These are phyloP conservation scores for Boletus rubescentipes DNA, from an alignment of 768 basidiomycete species.

Conservation along the genomic window DNA sequence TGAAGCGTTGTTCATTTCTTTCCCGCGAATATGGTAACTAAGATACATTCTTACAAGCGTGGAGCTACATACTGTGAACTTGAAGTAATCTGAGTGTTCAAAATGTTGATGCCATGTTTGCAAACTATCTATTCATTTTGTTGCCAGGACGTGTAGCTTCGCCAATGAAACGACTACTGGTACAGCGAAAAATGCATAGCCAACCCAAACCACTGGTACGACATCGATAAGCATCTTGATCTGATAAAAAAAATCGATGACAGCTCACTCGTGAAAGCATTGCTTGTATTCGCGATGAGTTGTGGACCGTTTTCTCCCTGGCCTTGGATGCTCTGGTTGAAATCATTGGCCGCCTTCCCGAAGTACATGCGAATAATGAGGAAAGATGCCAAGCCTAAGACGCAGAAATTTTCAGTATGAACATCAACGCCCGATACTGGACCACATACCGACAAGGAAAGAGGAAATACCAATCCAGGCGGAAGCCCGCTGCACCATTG, in stretches of 20 bases:
- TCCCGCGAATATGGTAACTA: too few relatives aligned
- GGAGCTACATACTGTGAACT: too few relatives aligned
- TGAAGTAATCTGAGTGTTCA: not conserved
- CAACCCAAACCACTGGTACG: constrained; percentile 71
- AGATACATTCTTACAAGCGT: too few relatives aligned
- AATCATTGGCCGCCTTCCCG: constrained; percentile 75
- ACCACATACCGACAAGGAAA: constrained; percentile 63
- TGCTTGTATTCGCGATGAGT: constrained; percentile 61
- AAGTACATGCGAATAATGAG: constrained; percentile 79
- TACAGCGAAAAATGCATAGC: constrained; percentile 70
- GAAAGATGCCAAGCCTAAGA: constrained; percentile 63
- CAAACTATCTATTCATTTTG: constrained; percentile 32
- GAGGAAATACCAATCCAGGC: constrained; percentile 78
- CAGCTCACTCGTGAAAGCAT: constrained; percentile 71
- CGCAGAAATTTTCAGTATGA: not conserved
- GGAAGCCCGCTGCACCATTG: constrained; percentile 53
- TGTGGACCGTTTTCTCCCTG: constrained; percentile 55
- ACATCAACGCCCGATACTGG: not conserved
- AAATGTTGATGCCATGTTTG: not conserved
- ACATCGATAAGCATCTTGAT: constrained; percentile 2
- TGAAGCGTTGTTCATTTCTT: too few relatives aligned
- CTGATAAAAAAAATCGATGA: not conserved
- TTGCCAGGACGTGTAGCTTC: constrained; percentile 60
- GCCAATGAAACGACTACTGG: constrained; percentile 68
- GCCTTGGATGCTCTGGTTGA: constrained; percentile 60